These are phyloP conservation scores for Populus alba DNA, from an alignment of 345 rosid genomes.

Conservation along the genomic window DNA sequence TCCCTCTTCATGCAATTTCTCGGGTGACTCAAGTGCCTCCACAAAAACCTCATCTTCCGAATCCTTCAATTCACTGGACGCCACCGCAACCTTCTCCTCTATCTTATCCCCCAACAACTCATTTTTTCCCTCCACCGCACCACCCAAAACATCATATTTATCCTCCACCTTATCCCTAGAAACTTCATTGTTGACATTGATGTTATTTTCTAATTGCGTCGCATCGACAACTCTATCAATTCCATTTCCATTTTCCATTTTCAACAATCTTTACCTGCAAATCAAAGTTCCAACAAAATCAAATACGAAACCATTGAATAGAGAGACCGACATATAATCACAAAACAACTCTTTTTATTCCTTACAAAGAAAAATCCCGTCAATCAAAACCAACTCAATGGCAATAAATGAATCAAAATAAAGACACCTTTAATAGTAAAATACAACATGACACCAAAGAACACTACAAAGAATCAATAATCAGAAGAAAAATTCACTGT, in stretches of 20 bases:
- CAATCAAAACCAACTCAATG: too few species aligned
- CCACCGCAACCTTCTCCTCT: not conserved
- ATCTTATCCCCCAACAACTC: not conserved
- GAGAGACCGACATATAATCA: too few species aligned
- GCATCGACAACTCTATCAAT: slow-evolving; percentile 31
- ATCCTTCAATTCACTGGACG: not conserved
- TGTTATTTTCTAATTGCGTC: slow-evolving; percentile 24
- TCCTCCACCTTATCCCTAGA: slow-evolving; percentile 30
- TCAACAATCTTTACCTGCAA: slow-evolving; percentile 17
- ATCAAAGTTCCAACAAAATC: slow-evolving; percentile 38
- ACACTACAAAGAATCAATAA: too few species aligned
- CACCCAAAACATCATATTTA: slow-evolving; percentile 28
- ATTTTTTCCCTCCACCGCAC: not conserved
- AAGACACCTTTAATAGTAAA: too few species aligned
- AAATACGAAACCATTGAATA: not conserved
- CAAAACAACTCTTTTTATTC: too few species aligned
- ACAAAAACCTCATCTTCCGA: slow-evolving; percentile 36
- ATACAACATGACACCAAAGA: too few species aligned
- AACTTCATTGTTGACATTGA: slow-evolving; percentile 34
- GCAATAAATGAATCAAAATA: too few species aligned
- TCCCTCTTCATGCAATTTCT: slow-evolving; percentile 33
- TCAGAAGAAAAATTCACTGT: too few species aligned
- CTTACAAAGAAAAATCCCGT: too few species aligned
- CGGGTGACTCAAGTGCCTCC: slow-evolving; percentile 60
- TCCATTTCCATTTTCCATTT: slow-evolving; percentile 63